Conservation (phyloP, 2,329 filamentous ascomycete genomes). For the Celoporthe dispersa region DNA sequence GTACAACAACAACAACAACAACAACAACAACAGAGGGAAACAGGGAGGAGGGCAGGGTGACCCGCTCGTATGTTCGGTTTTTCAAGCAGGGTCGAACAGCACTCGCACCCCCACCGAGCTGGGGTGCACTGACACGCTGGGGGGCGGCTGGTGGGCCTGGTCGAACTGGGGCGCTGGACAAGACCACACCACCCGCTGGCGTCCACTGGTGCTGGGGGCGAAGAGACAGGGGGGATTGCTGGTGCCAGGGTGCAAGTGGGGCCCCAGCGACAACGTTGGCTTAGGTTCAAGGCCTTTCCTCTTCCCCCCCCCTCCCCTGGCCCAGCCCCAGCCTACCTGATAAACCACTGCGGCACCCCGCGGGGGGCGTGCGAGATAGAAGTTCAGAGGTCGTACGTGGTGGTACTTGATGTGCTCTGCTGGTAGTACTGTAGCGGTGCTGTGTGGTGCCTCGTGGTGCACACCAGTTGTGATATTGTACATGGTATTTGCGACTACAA, state of each 20-base stretch:
- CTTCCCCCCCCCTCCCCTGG: not conserved
- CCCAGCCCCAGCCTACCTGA: constrained; percentile 1
- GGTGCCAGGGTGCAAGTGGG: not conserved
- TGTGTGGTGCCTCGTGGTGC: not conserved
- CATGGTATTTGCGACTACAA: not conserved
- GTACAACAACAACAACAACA: too few relatives aligned
- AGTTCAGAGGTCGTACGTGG: not conserved
- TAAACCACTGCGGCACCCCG: constrained; percentile 3
- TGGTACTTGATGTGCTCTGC: not conserved
- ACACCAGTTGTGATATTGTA: too few relatives aligned
- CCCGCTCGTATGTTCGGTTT: constrained; percentile 6
- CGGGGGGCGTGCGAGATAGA: not conserved
- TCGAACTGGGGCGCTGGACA: not conserved
- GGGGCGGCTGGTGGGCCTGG: not conserved
- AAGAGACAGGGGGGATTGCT: not conserved
- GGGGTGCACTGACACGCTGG: constrained; percentile 6
- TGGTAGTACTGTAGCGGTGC: not conserved
- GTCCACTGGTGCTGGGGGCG: not conserved
- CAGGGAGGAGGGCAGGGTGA: not conserved
- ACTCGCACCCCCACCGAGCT: not conserved
- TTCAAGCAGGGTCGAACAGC: not conserved
- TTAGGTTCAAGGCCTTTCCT: not conserved
- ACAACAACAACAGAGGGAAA: not conserved
- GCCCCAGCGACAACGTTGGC: not conserved
- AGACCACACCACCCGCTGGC: not conserved